A percentile compares a stretch with the other conserved stretches of the same genome.
These are phyloP conservation scores for Withania somnifera DNA, from an alignment of 305 asterid genomes.

Conservation along the genomic window DNA sequence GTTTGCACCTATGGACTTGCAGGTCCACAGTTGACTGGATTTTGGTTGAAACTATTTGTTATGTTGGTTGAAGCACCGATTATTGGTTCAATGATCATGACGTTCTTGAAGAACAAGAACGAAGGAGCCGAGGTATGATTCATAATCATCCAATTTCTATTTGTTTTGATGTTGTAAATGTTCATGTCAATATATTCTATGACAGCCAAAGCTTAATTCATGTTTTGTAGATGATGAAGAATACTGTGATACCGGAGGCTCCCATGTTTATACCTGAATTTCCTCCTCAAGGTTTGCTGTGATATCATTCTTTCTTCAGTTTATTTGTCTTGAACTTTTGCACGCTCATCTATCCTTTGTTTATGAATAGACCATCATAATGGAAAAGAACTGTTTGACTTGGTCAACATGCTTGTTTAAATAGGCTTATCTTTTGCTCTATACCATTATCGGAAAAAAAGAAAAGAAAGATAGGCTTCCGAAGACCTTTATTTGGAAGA, in stretches of 20 bases:
- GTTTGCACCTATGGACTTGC: conserved; percentile 12
- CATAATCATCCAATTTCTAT: background rate
- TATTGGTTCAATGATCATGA: conserved; percentile 49
- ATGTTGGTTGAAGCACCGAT: conserved; percentile 51
- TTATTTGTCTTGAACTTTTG: background rate
- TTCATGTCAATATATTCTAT: background rate
- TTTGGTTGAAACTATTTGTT: conserved; percentile 46
- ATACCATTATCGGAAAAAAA: background rate
- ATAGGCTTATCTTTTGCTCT: background rate
- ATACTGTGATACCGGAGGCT: conserved; percentile 77
- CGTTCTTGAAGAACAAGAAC: conserved; percentile 48
- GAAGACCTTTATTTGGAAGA: background rate
- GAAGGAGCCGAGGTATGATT: conserved; percentile 45
- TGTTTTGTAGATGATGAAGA: conserved; percentile 51
- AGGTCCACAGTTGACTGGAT: conserved; percentile 92
- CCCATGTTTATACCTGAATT: conserved; percentile 92
- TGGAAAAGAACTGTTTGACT: background rate
- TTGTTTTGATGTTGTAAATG: background rate
- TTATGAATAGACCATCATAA: background rate
- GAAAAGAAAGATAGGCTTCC: background rate
- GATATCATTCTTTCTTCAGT: background rate
- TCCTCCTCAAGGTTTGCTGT: conserved; percentile 73
- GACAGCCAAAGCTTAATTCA: background rate
- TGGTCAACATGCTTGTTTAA: background rate
- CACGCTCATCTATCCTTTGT: background rate